Conservation (phyloP, 2,329 filamentous ascomycete genomes). For the Fusarium sulawesiense region DNA sequence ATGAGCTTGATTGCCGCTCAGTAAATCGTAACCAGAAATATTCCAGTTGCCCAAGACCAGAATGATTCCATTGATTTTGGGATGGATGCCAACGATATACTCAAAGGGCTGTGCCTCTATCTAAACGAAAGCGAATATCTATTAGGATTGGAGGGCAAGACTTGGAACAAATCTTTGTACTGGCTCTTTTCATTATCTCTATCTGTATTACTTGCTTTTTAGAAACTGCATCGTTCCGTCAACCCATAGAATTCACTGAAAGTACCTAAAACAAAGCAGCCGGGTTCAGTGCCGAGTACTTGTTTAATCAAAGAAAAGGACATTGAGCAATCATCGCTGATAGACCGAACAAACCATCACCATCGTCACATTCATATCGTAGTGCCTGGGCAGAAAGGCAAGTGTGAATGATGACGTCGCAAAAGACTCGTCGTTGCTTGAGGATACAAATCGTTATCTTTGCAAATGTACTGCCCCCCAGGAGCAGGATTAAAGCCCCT, state of each 20-base stretch:
- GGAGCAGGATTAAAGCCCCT: constrained; percentile 13
- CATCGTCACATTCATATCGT: background rate
- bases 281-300: background rate
- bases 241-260: background rate
- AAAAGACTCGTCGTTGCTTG: background rate
- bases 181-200: constrained; percentile 10
- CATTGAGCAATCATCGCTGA: background rate
- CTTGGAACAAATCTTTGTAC: background rate
- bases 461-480: background rate
- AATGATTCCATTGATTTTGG: background rate
- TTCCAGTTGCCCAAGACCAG: background rate
- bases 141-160: background rate
- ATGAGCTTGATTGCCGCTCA: constrained; percentile 70
- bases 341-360: constrained; percentile 8
- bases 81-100: background rate
- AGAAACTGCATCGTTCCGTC: background rate
- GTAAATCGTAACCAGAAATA: constrained; percentile 21
- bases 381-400: background rate
- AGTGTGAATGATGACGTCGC: background rate
- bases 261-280: background rate
- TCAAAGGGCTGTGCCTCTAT: background rate
- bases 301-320: background rate
- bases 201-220: constrained; percentile 6
- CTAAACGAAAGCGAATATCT: background rate
- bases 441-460: background rate